phyloP scores from a whole-genome alignment of 805 yeast genomes.

The Ogataea nakhonphanomensis region DNA sequence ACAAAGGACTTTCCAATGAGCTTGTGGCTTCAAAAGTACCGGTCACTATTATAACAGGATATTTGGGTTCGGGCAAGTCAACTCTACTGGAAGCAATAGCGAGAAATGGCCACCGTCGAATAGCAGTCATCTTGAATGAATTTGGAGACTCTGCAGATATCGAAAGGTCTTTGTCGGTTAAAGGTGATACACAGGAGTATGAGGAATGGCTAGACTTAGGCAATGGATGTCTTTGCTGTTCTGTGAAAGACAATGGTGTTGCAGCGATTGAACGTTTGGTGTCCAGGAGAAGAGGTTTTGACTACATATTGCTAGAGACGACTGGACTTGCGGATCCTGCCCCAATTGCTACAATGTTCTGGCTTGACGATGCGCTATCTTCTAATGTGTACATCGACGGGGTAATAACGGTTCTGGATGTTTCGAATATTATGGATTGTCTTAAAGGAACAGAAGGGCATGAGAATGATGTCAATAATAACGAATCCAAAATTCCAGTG shows the following conservation, averaged over 20 bases:
- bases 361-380: conserved; percentile 89
- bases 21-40: conserved; percentile 57
- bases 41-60: conserved; percentile 90
- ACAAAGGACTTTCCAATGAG: conserved; percentile 19
- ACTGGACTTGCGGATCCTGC: conserved; percentile 98
- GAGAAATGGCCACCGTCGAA: conserved; percentile 58
- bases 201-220: conserved; percentile 97
- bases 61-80: conserved; percentile 91
- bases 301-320: conserved; percentile 89
- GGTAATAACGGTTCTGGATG: conserved; percentile 82
- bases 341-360: conserved; percentile 94
- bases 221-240: conserved; percentile 95
- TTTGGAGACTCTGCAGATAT: conserved; percentile 89
- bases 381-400: conserved; percentile 89
- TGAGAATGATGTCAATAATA: conserved; percentile 46
- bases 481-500: conserved; percentile 54
- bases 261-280: conserved; percentile 88
- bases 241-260: conserved; percentile 93
- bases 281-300: conserved; percentile 64
- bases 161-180: conserved; percentile 79
- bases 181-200: conserved; percentile 49
- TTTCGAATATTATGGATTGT: conserved; percentile 59
- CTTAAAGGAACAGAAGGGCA: conserved; percentile 73
- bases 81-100: conserved; percentile 79
- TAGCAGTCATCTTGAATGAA: conserved; percentile 90